A percentile compares a stretch with the other conserved stretches of the same genome.
phyloP scores from a whole-genome alignment of 257 asterid genomes.

The Nicotiana sylvestris region DNA sequence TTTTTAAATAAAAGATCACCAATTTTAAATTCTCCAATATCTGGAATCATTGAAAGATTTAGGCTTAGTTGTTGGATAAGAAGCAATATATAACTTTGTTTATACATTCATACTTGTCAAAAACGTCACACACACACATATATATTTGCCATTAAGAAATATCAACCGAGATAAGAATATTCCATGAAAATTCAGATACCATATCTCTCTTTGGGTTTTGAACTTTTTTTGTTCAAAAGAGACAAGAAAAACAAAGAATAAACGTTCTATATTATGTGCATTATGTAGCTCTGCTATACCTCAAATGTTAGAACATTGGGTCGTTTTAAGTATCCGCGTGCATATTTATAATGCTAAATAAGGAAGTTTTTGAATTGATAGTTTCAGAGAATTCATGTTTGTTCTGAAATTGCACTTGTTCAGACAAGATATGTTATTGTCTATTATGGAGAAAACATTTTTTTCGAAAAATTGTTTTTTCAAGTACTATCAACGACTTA shows the following conservation, averaged over 20 bases:
- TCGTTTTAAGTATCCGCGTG: too few species aligned
- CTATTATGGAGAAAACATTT: too few species aligned
- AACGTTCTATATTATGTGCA: background rate
- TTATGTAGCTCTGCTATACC: background rate
- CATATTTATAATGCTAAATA: too few species aligned
- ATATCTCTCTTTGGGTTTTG: background rate
- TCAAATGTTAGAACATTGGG: background rate
- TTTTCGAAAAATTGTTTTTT: too few species aligned
- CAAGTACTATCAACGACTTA: too few species aligned
- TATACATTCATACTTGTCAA: background rate
- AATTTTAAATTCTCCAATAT: background rate
- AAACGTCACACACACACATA: background rate
- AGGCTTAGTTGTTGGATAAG: background rate
- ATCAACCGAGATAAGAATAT: background rate
- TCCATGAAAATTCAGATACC: background rate
- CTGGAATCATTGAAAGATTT: background rate
- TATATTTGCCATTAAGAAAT: background rate
- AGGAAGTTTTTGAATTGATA: too few species aligned
- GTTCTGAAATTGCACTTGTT: too few species aligned
- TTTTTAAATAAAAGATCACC: background rate
- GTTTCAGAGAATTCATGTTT: too few species aligned
- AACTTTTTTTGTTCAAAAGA: background rate
- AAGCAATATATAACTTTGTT: background rate
- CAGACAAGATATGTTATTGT: too few species aligned
- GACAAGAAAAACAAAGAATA: background rate